Conservation (phyloP, 1,284 basidiomycete genomes). For the Tremellales sp. region DNA sequence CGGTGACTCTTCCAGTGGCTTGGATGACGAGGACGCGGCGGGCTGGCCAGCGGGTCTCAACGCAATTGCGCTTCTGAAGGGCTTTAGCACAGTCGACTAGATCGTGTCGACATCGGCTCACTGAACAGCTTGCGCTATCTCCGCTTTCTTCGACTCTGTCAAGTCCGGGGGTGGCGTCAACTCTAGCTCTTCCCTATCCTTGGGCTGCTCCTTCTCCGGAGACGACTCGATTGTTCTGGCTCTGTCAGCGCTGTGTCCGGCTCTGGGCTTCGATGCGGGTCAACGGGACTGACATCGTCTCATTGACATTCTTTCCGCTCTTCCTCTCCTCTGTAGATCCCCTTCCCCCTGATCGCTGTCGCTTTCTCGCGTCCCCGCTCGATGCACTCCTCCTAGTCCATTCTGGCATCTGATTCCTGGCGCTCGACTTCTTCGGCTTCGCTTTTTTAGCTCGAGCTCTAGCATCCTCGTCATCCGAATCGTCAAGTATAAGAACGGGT, state of each 20-base stretch:
- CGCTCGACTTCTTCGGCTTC: neutral
- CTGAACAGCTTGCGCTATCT: neutral
- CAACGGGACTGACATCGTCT: neutral
- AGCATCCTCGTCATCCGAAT: neutral
- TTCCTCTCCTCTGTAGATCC: neutral
- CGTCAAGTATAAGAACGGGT: neutral
- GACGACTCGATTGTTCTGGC: neutral
- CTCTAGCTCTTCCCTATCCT: neutral
- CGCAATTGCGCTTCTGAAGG: neutral
- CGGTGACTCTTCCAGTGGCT: neutral
- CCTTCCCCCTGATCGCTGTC: neutral
- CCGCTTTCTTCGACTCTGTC: neutral
- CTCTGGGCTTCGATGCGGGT: no score
- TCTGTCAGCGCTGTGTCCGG: neutral
- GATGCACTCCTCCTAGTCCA: no score
- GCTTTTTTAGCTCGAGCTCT: neutral
- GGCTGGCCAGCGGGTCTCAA: no score
- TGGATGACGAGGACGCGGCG: neutral
- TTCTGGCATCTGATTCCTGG: neutral
- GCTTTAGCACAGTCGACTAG: neutral
- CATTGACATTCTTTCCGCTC: neutral
- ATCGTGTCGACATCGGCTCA: neutral
- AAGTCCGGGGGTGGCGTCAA: neutral
- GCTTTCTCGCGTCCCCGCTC: no score
- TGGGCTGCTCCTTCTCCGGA: neutral